phyloP scores from a whole-genome alignment of 257 asterid species.

The Knoxia roxburghii region DNA sequence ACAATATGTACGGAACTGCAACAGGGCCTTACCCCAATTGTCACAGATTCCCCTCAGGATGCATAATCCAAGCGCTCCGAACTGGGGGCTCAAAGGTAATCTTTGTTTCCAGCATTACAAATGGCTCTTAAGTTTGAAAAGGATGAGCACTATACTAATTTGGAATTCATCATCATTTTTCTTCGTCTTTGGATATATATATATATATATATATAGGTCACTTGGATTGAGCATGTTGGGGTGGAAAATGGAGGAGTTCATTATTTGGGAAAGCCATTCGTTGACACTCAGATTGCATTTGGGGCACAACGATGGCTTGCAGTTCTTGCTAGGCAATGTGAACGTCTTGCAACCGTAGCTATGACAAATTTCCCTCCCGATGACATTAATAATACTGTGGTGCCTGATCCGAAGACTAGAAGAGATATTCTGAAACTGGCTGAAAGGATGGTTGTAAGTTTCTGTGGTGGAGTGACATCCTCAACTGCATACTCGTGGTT shows the following conservation, averaged over 20 bases:
- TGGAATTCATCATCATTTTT: too few relatives aligned
- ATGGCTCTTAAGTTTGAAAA: too few relatives aligned
- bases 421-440: constrained; percentile 15
- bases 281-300: constrained; percentile 45
- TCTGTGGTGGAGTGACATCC: constrained; percentile 18
- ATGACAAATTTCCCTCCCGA: constrained; percentile 8
- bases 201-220: constrained; percentile 34
- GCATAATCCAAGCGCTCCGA: constrained; percentile 38
- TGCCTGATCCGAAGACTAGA: constrained; percentile 3
- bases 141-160: too few relatives aligned
- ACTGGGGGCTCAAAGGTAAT: constrained; percentile 50
- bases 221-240: constrained; percentile 63
- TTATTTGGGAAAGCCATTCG: constrained; percentile 32
- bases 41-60: constrained; percentile 57
- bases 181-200: too few relatives aligned
- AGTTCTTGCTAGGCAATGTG: constrained; percentile 36
- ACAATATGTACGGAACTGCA: constrained; percentile 14
- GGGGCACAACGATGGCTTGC: constrained; percentile 59
- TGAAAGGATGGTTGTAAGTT: constrained; percentile 21
- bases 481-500: constrained; percentile 12
- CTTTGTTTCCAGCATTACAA: too few relatives aligned
- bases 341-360: constrained; percentile 25
- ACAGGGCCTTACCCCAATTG: constrained; percentile 10
- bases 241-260: constrained; percentile 26
- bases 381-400: constrained; percentile 6